These are phyloP conservation scores for Dioscorea dumetorum DNA, from an alignment of 106 monocot genomes.

Conservation along the genomic window DNA sequence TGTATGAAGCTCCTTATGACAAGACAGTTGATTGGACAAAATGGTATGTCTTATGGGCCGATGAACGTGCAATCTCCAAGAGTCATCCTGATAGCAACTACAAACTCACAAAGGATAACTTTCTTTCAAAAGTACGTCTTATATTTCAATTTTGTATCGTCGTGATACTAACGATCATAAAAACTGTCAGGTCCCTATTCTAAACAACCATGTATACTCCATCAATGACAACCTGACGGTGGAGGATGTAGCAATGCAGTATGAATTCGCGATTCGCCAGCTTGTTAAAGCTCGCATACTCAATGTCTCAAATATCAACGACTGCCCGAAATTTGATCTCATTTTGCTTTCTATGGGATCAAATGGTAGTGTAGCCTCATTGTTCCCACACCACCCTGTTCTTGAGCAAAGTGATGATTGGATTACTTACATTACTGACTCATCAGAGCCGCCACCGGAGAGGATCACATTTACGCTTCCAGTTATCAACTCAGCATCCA, in stretches of 20 bases:
- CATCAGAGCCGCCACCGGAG: slow-evolving; percentile 70
- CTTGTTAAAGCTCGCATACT: slow-evolving; percentile 59
- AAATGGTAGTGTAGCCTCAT: slow-evolving; percentile 71
- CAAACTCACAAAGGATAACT: slow-evolving; percentile 18
- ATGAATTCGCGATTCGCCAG: slow-evolving; percentile 74
- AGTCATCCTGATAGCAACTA: slow-evolving; percentile 38
- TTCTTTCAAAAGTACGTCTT: slow-evolving; percentile 29
- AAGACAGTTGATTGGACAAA: slow-evolving; percentile 40
- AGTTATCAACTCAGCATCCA: slow-evolving; percentile 78
- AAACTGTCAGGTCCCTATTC: slow-evolving; percentile 49
- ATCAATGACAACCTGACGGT: slow-evolving; percentile 72
- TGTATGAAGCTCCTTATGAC: slow-evolving; percentile 27
- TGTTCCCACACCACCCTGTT: slow-evolving; percentile 56
- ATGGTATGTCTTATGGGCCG: slow-evolving; percentile 35
- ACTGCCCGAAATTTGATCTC: slow-evolving; percentile 91
- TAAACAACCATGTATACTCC: slow-evolving; percentile 64
- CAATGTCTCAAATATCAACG: slow-evolving; percentile 55
- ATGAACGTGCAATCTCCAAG: slow-evolving; percentile 33
- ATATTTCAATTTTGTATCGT: background rate
- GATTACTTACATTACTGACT: slow-evolving; percentile 75
- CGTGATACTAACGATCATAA: background rate
- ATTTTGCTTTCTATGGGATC: slow-evolving; percentile 66
- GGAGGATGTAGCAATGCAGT: slow-evolving; percentile 58
- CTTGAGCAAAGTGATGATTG: slow-evolving; percentile 56
- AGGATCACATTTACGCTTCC: slow-evolving; percentile 86